These are phyloP conservation scores for Monosporascus sp. DNA, from an alignment of 2,329 filamentous ascomycete species.

Conservation along the genomic window DNA sequence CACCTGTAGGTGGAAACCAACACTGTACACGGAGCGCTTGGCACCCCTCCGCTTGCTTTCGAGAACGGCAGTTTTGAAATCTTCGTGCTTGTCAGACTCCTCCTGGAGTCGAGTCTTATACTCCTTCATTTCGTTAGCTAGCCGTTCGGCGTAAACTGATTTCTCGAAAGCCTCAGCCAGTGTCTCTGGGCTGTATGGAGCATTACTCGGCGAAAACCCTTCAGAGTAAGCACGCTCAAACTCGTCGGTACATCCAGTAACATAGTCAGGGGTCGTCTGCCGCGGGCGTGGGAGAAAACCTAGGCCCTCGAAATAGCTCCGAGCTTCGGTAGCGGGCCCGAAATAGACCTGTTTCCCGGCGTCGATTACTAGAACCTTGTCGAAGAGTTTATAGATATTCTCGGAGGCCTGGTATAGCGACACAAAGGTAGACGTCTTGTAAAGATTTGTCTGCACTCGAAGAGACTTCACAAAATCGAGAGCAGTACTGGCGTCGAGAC, in stretches of 20 bases:
- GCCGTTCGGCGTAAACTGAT: slow-evolving; percentile 51
- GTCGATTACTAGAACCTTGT: slow-evolving; percentile 81
- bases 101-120: slow-evolving; percentile 62
- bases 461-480: slow-evolving; percentile 65
- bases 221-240: slow-evolving; percentile 73
- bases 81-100: slow-evolving; percentile 64
- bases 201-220: slow-evolving; percentile 60
- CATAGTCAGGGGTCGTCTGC: slow-evolving; percentile 76
- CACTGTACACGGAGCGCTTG: slow-evolving; percentile 72
- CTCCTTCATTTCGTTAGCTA: slow-evolving; percentile 60
- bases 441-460: slow-evolving; percentile 76
- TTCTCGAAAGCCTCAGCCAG: slow-evolving; percentile 66
- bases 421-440: slow-evolving; percentile 79
- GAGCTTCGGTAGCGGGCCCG: slow-evolving; percentile 61
- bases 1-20: slow-evolving; percentile 77
- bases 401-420: slow-evolving; percentile 83
- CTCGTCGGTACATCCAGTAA: slow-evolving; percentile 78
- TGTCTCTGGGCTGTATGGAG: slow-evolving; percentile 62
- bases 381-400: slow-evolving; percentile 72
- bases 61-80: slow-evolving; percentile 69
- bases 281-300: slow-evolving; percentile 71
- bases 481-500: slow-evolving; percentile 63
- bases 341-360: slow-evolving; percentile 72
- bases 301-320: slow-evolving; percentile 69
- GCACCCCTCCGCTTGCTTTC: slow-evolving; percentile 76